Evolutionary conservation across 805 yeast species (phyloP), one percentile per base, ranked within the genome.

Genomic region (Naumovozyma baii): DNA sequence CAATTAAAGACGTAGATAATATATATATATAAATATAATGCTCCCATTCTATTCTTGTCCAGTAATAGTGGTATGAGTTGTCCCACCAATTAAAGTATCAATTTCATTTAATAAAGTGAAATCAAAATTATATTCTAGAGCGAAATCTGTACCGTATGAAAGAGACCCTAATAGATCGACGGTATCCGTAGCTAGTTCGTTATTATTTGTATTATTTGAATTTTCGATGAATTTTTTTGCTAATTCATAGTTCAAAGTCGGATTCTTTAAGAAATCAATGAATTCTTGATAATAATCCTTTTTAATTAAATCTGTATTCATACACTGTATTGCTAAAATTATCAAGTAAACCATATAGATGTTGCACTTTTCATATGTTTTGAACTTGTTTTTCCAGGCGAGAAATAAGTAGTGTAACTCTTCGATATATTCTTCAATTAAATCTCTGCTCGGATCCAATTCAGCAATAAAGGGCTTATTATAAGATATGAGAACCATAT

Each of bases 401-500:
- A 28, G 17, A n/a, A 55, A 35, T 17, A 54, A 38, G 8, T 30
- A 39, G 37, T 49, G 42, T 17, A 55, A 36, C 36, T 55, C 61
- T 36, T 52, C 53, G 12, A 53, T 52, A 19, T 49, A 49, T 4
- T 49, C 48, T 31, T 56, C 55, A 12, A 53, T 48, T 13, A 54
- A 26, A 14, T 39, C 37, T 36, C 48, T 44, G 32, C 58, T 50
- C 31, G 49, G 39, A 9, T 40, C 38, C 1, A 46, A 35, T 19
- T 54, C 57, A 28, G 42, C 47, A 5, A 74, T 66, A 47, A 75
- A 75, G 4, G 80, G 80, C 20, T 78, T 61, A 47, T 76, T 76
- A 33, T 75, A 63, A 45, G 81, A 75, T 13, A 76, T 61, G n/a
- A 73, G 49, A 8, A 73, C 64, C 28, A 76, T 65, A 48, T 74